phyloP scores from a whole-genome alignment of 1,284 basidiomycete genomes.

The Xerocomus amazonicus region DNA sequence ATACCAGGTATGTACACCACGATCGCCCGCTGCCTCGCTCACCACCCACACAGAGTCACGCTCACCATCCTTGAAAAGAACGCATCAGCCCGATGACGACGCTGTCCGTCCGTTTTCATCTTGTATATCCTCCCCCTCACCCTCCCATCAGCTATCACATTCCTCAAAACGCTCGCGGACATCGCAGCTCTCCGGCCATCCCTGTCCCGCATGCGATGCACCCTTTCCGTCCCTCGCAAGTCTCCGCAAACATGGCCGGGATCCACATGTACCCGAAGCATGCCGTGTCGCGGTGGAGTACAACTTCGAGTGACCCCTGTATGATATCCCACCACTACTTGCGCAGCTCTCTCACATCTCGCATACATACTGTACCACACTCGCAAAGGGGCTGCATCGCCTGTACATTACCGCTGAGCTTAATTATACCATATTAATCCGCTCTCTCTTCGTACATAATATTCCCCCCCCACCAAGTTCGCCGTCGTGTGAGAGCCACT shows the following conservation, averaged over 20 bases:
- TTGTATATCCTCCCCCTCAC: not conserved
- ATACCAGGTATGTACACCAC: too few species aligned
- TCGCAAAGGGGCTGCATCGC: constrained; percentile 5
- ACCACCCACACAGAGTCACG: constrained; percentile 10
- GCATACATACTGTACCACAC: not conserved
- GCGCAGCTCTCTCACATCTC: not conserved
- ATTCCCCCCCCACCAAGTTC: not conserved
- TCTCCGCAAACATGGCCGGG: constrained; percentile 55
- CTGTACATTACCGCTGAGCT: constrained; percentile 32
- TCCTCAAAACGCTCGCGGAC: constrained; percentile 51
- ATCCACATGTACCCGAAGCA: constrained; percentile 54
- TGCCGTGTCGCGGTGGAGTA: constrained; percentile 70
- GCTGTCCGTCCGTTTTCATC: constrained; percentile 36
- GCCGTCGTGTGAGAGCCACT: constrained; percentile 3
- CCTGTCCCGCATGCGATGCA: constrained; percentile 70
- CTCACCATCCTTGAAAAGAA: constrained; percentile 27
- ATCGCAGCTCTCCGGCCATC: constrained; percentile 34
- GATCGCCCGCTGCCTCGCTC: too few species aligned
- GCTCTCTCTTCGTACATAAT: too few species aligned
- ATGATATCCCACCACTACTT: constrained; percentile 34
- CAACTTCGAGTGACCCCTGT: constrained; percentile 54
- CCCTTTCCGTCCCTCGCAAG: constrained; percentile 54
- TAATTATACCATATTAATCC: constrained; percentile 38
- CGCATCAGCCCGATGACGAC: constrained; percentile 36
- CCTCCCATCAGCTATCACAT: constrained; percentile 41